Evolutionary conservation across 805 yeast genomes (phyloP), one percentile per base, ranked within the genome.

Genomic region (Ogataea philodendri): DNA sequence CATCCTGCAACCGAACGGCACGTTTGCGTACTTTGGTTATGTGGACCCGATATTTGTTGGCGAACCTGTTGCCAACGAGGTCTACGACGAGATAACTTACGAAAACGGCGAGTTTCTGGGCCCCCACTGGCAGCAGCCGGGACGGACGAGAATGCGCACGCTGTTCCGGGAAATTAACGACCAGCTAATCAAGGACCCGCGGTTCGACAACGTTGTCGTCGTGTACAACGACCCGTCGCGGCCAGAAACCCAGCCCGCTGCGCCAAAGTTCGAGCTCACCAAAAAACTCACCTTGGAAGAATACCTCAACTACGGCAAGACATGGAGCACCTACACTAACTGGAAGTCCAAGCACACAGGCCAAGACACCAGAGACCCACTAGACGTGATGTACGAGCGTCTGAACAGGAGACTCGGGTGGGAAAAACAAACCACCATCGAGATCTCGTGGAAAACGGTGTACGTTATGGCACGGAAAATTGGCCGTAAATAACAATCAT

Each of bases 111-210:
- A 57, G 3, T 62, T 52, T 27, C 55, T 82, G 29, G 89, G 89
- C 0, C 78, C 79, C 0, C 76, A 76, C 53, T 89, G 97, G 97
- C 84, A 85, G 49, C 83, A 81, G 47, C 93, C 95, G 0, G 97
- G 96, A 0, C 66, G 95, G 30, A 35, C 52, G 5, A 61, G 72
- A 9, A 57, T 89, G 21, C 62, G 79, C 33, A 44, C 62, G 5
- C 51, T 68, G 39, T 67, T 72, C 43, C 50, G 44, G 10, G 72
- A 63, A 8, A 65, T 78, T 5, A 57, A 60, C 36, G 55, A 50
- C 5, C 54, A 63, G 22, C 48, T 71, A 3, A 78, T 81, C 3
- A 17, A 35, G 0, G 63, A 58, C 2, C 39, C 50, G 7, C 30
- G 47, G 10, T 59, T 54, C 40, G 23, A 26, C 14, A 57, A 58